These are phyloP conservation scores for Pseudocercospora cruenta DNA, from an alignment of 2,329 filamentous ascomycete genomes.

Conservation along the genomic window DNA sequence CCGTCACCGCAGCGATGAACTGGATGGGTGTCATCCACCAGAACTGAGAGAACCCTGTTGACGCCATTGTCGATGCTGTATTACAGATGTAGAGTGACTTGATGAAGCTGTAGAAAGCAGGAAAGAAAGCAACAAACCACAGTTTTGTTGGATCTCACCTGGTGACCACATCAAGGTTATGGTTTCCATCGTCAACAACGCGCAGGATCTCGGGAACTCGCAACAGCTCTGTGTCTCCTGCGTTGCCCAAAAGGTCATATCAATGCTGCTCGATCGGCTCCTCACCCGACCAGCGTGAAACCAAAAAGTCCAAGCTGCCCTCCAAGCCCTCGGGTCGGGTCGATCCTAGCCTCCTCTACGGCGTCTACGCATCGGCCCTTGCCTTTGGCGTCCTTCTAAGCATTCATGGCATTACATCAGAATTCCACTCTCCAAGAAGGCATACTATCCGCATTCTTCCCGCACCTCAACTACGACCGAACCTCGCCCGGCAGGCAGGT, in stretches of 20 bases:
- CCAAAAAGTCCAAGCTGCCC: not conserved
- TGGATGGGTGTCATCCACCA: conserved; percentile 40
- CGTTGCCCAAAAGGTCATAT: conserved; percentile 6
- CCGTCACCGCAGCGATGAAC: conserved; percentile 34
- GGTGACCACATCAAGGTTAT: not conserved
- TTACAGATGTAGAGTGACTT: not conserved
- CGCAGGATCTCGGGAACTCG: not conserved
- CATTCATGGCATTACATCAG: not conserved
- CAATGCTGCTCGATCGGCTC: conserved; percentile 6
- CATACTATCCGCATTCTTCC: not conserved
- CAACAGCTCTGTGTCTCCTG: conserved; percentile 1
- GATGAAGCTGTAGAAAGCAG: not conserved
- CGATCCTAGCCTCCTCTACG: not conserved
- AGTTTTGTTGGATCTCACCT: not conserved
- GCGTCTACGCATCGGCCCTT: not conserved
- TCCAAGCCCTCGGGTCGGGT: too few species aligned
- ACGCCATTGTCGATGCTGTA: conserved; percentile 28
- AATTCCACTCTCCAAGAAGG: too few species aligned
- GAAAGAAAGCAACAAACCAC: not conserved
- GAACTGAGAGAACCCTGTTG: conserved; percentile 26
- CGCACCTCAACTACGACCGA: not conserved
- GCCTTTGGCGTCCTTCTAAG: not conserved
- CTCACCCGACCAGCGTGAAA: not conserved
- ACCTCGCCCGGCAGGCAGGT: not conserved
- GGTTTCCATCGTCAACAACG: not conserved